Evolutionary conservation across 208 protist genomes (phyloP).

Genomic region (Wallacemonas sp.): DNA sequence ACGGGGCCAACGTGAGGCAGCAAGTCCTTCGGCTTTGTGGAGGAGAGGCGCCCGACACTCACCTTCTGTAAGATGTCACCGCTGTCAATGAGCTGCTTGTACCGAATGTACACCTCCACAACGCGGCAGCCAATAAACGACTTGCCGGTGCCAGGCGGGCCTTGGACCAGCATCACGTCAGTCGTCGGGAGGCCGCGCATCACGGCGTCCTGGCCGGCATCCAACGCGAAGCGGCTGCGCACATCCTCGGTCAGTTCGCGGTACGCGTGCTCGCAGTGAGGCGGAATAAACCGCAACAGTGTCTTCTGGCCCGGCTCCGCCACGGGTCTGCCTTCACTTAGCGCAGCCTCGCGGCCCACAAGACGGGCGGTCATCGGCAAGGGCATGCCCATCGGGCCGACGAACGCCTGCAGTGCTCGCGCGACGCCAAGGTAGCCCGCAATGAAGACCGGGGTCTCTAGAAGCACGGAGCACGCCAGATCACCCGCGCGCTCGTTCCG

Average conservation of each 20-base stretch:
- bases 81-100: conserved; percentile 84
- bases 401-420: conserved; percentile 69
- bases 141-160: conserved; percentile 95
- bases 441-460: conserved; percentile 85
- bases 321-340: not conserved
- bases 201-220: conserved; percentile 78
- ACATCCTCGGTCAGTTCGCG: conserved; percentile 65
- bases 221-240: conserved; percentile 54
- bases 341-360: conserved; percentile 31
- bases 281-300: conserved; percentile 62
- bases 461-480: conserved; percentile 54
- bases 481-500: conserved; percentile 65
- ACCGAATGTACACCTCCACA: conserved; percentile 87
- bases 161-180: conserved; percentile 90
- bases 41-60: conserved; percentile 64
- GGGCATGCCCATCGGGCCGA: conserved; percentile 84
- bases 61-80: conserved; percentile 89
- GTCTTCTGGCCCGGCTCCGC: not conserved
- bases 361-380: conserved; percentile 64
- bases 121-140: conserved; percentile 93
- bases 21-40: conserved; percentile 47
- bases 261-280: conserved; percentile 80
- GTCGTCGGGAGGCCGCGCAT: conserved; percentile 66
- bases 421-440: conserved; percentile 82
- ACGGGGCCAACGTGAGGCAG: conserved; percentile 83